Evolutionary conservation across 2,329 filamentous ascomycete species (phyloP).

Genomic region (Epichloe festucae): DNA sequence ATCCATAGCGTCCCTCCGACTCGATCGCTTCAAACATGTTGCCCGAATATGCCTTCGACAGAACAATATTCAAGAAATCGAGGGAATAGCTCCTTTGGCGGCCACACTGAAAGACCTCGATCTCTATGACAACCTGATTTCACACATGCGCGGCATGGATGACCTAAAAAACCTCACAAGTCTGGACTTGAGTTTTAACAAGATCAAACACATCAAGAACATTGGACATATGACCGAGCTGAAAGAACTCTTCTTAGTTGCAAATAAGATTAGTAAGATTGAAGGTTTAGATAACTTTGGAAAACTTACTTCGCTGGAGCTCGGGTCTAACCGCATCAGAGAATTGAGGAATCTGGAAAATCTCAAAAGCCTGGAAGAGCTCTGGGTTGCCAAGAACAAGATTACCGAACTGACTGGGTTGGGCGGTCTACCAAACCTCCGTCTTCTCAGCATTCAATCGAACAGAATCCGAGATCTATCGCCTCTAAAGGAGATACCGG

Average conservation of each 20-base stretch:
- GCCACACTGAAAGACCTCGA: constrained; percentile 70
- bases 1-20: constrained; percentile 62
- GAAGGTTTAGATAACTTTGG: constrained; percentile 67
- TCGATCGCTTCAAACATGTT: constrained; percentile 71
- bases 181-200: constrained; percentile 94
- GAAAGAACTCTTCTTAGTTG: constrained; percentile 79
- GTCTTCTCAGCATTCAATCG: constrained; percentile 85
- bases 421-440: constrained; percentile 61
- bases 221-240: constrained; percentile 65
- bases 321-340: constrained; percentile 84
- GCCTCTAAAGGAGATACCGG: constrained; percentile 59
- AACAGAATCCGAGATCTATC: constrained; percentile 75
- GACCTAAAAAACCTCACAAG: constrained; percentile 61
- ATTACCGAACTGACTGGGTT: constrained; percentile 75
- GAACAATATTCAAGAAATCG: constrained; percentile 72
- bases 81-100: constrained; percentile 55
- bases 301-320: constrained; percentile 69
- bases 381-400: constrained; percentile 96
- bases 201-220: constrained; percentile 96
- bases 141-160: constrained; percentile 74
- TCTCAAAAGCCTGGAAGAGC: constrained; percentile 64
- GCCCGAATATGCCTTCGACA: constrained; percentile 79
- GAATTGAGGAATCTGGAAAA: constrained; percentile 77
- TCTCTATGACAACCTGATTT: constrained; percentile 91
- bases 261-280: constrained; percentile 85